phyloP scores from a whole-genome alignment of 2,329 filamentous ascomycete genomes.

The Aciculosporium take region DNA sequence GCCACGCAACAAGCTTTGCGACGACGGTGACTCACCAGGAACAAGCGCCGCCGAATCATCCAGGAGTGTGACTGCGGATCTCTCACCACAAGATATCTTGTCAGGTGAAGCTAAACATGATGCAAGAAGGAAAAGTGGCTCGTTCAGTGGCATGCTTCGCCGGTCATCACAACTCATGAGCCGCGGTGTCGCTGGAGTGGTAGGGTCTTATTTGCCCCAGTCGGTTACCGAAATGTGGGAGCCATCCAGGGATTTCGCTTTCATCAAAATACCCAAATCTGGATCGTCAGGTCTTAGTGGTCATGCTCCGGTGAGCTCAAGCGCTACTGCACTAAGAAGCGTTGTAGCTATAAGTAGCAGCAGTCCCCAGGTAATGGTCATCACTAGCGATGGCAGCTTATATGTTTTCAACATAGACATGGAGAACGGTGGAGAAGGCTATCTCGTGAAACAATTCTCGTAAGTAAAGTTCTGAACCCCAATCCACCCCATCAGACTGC shows the following conservation, averaged over 20 bases:
- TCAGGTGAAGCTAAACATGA: constrained; percentile 14
- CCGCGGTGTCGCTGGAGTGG: constrained; percentile 72
- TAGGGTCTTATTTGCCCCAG: constrained; percentile 82
- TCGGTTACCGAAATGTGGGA: constrained; percentile 98
- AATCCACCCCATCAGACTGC: background rate
- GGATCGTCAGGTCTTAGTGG: constrained; percentile 10
- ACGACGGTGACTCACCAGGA: constrained; percentile 25
- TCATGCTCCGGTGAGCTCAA: constrained; percentile 17
- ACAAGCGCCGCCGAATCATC: constrained; percentile 39
- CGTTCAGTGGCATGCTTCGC: constrained; percentile 80
- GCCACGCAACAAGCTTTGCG: constrained; percentile 37
- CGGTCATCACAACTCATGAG: constrained; percentile 90
- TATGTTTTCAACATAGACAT: constrained; percentile 93
- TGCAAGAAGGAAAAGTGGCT: constrained; percentile 48
- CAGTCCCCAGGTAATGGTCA: constrained; percentile 93
- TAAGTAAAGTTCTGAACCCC: constrained; percentile 33
- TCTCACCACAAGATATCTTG: constrained; percentile 14
- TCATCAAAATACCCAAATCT: constrained; percentile 74
- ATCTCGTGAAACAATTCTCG: constrained; percentile 84
- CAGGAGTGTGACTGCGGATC: constrained; percentile 32
- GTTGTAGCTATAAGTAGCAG: constrained; percentile 97
- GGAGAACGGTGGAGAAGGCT: constrained; percentile 86
- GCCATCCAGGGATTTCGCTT: constrained; percentile 85
- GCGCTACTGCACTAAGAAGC: constrained; percentile 50
- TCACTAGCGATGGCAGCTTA: constrained; percentile 89